A percentile compares a stretch with the other conserved stretches of the same genome.
phyloP scores from a whole-genome alignment of 371 early-diverging fungal species.

The Rhizopus sp. region DNA sequence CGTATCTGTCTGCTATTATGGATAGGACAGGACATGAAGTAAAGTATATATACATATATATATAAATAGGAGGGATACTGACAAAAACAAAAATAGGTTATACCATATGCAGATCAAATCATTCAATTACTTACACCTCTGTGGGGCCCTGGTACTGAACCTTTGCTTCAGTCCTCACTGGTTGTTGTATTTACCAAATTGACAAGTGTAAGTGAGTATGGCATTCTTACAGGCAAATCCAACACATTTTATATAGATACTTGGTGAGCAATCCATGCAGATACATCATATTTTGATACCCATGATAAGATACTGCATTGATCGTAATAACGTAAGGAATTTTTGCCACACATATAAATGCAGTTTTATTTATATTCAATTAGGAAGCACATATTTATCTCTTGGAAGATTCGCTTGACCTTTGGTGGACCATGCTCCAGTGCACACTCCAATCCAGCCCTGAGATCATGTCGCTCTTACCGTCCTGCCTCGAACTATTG shows the following conservation, averaged over 20 bases:
- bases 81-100: constrained; percentile 47
- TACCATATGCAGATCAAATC: constrained; percentile 72
- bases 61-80: background rate
- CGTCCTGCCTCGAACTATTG: constrained; percentile 61
- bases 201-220: constrained; percentile 51
- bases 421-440: constrained; percentile 82
- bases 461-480: constrained; percentile 65
- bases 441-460: constrained; percentile 57
- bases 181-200: constrained; percentile 77
- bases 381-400: constrained; percentile 82
- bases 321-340: constrained; percentile 49
- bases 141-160: constrained; percentile 78
- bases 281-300: constrained; percentile 78
- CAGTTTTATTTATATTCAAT: background rate
- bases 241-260: constrained; percentile 45
- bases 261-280: constrained; percentile 68
- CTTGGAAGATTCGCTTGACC: constrained; percentile 86
- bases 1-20: constrained; percentile 74
- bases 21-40: constrained; percentile 76
- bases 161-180: constrained; percentile 81
- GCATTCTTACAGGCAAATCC: background rate
- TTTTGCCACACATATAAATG: background rate
- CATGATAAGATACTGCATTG: constrained; percentile 71
- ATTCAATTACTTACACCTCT: constrained; percentile 76
- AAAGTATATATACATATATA: constrained; percentile 3